These are phyloP conservation scores for Elsinoe arachidis DNA, from an alignment of 2,329 filamentous ascomycete species.

Conservation along the genomic window DNA sequence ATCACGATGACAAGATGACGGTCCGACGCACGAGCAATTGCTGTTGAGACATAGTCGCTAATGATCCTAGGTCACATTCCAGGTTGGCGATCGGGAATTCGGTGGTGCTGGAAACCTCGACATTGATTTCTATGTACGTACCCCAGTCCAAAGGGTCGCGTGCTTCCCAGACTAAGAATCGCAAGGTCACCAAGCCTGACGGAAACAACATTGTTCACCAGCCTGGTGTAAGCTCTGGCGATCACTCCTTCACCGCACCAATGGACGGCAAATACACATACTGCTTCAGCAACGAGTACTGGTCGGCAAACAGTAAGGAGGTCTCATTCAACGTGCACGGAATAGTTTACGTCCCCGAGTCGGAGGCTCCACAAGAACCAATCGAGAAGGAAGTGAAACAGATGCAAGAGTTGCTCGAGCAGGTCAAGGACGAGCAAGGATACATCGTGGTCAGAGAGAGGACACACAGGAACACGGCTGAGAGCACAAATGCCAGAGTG, in stretches of 20 bases:
- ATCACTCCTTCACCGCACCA: slow-evolving; percentile 81
- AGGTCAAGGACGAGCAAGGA: slow-evolving; percentile 95
- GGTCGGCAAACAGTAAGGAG: slow-evolving; percentile 92
- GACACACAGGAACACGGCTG: slow-evolving; percentile 94
- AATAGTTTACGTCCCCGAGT: slow-evolving; percentile 91
- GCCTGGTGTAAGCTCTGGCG: slow-evolving; percentile 75
- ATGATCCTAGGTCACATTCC: slow-evolving; percentile 59
- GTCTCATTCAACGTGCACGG: slow-evolving; percentile 99
- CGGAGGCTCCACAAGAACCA: slow-evolving; percentile 74
- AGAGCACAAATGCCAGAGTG: slow-evolving; percentile 93
- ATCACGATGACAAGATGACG: slow-evolving; percentile 94
- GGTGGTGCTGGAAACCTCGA: slow-evolving; percentile 89
- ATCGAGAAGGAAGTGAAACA: slow-evolving; percentile 82
- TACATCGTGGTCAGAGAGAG: slow-evolving; percentile 95
- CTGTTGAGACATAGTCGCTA: slow-evolving; percentile 26
- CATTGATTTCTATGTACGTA: slow-evolving; percentile 91
- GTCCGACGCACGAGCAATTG: background rate
- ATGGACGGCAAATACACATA: slow-evolving; percentile 86
- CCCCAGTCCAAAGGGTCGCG: background rate
- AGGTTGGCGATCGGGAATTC: slow-evolving; percentile 94
- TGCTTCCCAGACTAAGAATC: background rate
- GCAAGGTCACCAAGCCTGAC: slow-evolving; percentile 67
- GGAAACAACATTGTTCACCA: slow-evolving; percentile 71
- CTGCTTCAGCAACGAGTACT: slow-evolving; percentile 99
- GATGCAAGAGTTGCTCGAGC: slow-evolving; percentile 74